These are phyloP conservation scores for Kwoniella sp. DNA, from an alignment of 768 basidiomycete species.

Conservation along the genomic window DNA sequence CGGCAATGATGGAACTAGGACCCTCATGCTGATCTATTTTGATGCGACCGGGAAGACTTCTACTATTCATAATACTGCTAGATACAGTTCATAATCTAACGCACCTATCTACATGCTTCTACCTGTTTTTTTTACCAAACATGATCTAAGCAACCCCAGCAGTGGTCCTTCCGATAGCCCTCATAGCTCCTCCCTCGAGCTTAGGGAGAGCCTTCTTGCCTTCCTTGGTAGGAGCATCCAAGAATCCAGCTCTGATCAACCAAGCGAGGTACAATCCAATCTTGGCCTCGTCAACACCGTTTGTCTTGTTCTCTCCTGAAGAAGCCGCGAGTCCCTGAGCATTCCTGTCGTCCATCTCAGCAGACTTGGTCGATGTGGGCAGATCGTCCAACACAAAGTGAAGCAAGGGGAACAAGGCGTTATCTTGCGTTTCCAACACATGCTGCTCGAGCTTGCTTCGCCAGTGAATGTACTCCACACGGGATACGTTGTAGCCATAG, in stretches of 20 bases:
- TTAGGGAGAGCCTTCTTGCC: conserved; percentile 47
- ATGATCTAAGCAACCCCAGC: conserved; percentile 22
- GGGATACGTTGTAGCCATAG: conserved; percentile 77
- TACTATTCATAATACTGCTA: too few species aligned
- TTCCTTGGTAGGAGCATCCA: conserved; percentile 62
- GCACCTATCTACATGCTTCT: too few species aligned
- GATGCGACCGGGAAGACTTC: too few species aligned
- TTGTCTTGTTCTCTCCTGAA: conserved; percentile 57
- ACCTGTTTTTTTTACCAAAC: too few species aligned
- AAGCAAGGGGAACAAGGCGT: conserved; percentile 92
- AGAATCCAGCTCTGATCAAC: conserved; percentile 82
- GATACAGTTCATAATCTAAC: too few species aligned
- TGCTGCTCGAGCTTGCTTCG: conserved; percentile 88
- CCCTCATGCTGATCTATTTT: too few species aligned
- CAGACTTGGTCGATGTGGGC: conserved; percentile 92
- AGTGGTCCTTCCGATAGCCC: conserved; percentile 55
- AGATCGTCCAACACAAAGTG: conserved; percentile 98
- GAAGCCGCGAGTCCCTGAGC: conserved; percentile 66
- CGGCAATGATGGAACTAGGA: too few species aligned
- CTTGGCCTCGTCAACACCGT: conserved; percentile 72
- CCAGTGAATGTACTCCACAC: conserved; percentile 90
- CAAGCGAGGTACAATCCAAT: conserved; percentile 90
- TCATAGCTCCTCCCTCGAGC: conserved; percentile 47
- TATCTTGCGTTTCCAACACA: conserved; percentile 90
- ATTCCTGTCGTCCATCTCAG: conserved; percentile 83